These are phyloP conservation scores for Starmerella scarabaei DNA, from an alignment of 805 yeast genomes.

Conservation along the genomic window DNA sequence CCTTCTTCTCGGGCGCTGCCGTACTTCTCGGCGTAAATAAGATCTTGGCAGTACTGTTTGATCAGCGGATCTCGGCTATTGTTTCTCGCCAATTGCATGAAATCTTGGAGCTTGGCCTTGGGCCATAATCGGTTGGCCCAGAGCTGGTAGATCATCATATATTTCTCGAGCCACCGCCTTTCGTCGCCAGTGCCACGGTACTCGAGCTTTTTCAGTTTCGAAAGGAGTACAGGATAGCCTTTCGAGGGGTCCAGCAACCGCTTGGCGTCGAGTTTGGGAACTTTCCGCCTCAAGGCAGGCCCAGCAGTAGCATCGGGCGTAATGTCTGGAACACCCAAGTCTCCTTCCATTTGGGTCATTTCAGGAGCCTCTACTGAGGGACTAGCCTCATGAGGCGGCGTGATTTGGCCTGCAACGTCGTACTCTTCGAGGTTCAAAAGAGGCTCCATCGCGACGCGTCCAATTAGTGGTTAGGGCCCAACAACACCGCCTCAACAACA, in stretches of 20 bases:
- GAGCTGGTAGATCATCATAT: conserved; percentile 48
- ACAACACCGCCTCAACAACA: no score
- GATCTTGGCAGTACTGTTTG: conserved; percentile 12
- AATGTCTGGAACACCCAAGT: conserved; percentile 19
- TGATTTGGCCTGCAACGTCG: not conserved
- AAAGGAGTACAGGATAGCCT: conserved; percentile 46
- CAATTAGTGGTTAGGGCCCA: not conserved
- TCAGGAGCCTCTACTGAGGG: not conserved
- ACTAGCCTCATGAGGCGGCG: no score
- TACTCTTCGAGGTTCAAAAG: conserved; percentile 1
- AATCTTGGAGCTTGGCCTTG: conserved; percentile 63
- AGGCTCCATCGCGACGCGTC: not conserved
- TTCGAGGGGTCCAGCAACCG: conserved; percentile 34
- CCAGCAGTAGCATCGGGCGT: conserved; percentile 17
- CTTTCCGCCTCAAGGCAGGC: conserved; percentile 7
- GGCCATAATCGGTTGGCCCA: conserved; percentile 74
- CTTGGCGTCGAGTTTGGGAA: conserved; percentile 34
- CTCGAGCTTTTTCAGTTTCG: conserved; percentile 21
- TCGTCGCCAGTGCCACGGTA: conserved; percentile 35
- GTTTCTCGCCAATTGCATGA: conserved; percentile 39
- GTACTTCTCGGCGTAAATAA: conserved; percentile 20
- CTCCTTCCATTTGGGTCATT: conserved; percentile 13
- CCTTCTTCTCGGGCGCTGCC: not conserved
- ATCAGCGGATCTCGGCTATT: conserved; percentile 31
- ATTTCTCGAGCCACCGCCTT: conserved; percentile 35